These are phyloP conservation scores for Trichophaea hybrida DNA, from an alignment of 2,329 filamentous ascomycete species.

Conservation along the genomic window DNA sequence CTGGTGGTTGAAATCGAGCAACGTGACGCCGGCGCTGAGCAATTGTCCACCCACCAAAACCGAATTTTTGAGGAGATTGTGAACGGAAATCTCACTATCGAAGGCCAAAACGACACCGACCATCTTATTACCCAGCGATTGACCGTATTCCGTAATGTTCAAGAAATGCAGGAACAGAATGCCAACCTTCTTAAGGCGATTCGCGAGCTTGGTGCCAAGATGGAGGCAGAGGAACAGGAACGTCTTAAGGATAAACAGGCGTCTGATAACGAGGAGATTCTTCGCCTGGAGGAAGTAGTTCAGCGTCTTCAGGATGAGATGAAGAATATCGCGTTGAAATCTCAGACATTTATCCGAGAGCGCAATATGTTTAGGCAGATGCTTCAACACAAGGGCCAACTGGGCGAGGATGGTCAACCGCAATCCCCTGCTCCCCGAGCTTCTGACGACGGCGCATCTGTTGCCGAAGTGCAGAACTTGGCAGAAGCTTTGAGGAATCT, in stretches of 20 bases:
- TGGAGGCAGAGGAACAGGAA: slow-evolving; percentile 65
- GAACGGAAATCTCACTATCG: slow-evolving; percentile 51
- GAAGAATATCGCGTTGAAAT: slow-evolving; percentile 57
- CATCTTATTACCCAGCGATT: slow-evolving; percentile 78
- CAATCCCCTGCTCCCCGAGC: slow-evolving; percentile 25
- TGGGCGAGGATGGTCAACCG: slow-evolving; percentile 33
- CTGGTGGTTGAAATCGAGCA: slow-evolving; percentile 76
- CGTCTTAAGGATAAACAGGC: slow-evolving; percentile 36
- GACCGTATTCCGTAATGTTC: slow-evolving; percentile 75
- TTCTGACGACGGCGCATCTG: slow-evolving; percentile 32
- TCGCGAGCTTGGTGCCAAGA: slow-evolving; percentile 68
- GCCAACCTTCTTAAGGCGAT: slow-evolving; percentile 68
- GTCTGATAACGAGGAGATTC: slow-evolving; percentile 52
- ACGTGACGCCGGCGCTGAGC: slow-evolving; percentile 61
- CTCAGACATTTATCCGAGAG: slow-evolving; percentile 88
- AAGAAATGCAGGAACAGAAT: slow-evolving; percentile 78
- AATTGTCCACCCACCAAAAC: slow-evolving; percentile 53
- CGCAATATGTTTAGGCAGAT: slow-evolving; percentile 96
- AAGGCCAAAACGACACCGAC: slow-evolving; percentile 66
- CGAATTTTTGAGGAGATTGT: slow-evolving; percentile 61
- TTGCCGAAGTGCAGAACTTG: slow-evolving; percentile 36
- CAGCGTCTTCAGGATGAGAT: slow-evolving; percentile 74
- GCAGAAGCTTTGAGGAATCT: slow-evolving; percentile 63
- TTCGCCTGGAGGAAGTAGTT: slow-evolving; percentile 56
- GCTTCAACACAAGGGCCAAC: slow-evolving; percentile 58